Base-by-base conservation (phyloP, 1,139 yeast species). In the Scheffersomyces quercinus region DNA sequence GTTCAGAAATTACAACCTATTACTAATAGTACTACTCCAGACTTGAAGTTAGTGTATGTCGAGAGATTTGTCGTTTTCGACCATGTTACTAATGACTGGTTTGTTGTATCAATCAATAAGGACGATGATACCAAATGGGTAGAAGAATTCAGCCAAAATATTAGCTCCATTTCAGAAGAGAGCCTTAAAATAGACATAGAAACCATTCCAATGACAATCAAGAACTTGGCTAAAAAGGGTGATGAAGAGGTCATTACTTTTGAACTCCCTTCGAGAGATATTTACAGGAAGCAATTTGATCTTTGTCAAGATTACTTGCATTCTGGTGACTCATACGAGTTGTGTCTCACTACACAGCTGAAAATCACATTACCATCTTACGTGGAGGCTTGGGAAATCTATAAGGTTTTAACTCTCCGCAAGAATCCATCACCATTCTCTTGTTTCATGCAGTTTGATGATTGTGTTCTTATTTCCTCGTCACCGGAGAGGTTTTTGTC, bases 391-490 rank as follows among this genome's bases (percentile, higher is more conserved):
- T 93, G 98, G 97, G 81, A 80, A 24, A 73, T 93, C 4, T 95
- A 90, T 67, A 84, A 86, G 56, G 77, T 82, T 1, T 70, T 93
- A 41, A 81, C 88, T 0, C 62, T 68, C 24, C 64, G 58, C 36
- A 79, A 79, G 46, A 95, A 95, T 59, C 98, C 99, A 3, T 88
- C 98, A 0, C 99, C 99, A 1, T 91, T 87, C 60, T 84, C 97
- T 1, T 85, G 95, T 47, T 93, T 70, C 59, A 72, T 93, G 72
- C 77, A 82, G 39, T 86, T 91, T 54, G 81, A 76, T n/a, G 89
- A 84, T 52, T 79, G 88, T 33, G 67, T 74, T 4, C 68, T 95
- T 35, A 75, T 93, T 4, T 89, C 97, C 1, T 85, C 97, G 0
- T 91, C 98, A 0, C 99, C 99, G 0, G 99, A 95, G 62, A 70